Evolutionary conservation across 1,284 basidiomycete genomes (phyloP), one percentile per base, ranked within the genome.

Genomic region (Cystobasidiaceae sp.): DNA sequence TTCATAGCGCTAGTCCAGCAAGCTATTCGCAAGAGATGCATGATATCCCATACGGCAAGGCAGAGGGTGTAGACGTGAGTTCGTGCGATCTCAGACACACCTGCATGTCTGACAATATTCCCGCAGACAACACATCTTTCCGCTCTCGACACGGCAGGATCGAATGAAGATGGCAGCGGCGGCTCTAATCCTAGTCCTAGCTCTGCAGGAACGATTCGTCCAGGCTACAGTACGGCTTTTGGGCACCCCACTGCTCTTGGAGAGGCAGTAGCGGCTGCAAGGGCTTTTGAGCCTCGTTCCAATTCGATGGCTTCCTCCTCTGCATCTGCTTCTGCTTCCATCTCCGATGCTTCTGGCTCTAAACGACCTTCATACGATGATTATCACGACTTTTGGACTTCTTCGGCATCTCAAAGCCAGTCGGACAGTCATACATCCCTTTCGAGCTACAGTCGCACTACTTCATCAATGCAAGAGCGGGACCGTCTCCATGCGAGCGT

Each of bases 401-500:
- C 54, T 28, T 17, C 54, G 17, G 43, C 37, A 25, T 55, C 51
- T 8, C 51, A 55, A 55, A 55, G 51, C 32, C 54, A 56, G 21
- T 56, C 54, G 15, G 54, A 56, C 32, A 56, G 54, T 56, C 21
- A 43, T 19, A 56, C 54, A 23, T 56, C 54, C 11, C 32, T 56
- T 30, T 56, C 54, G n/a, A 56, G 54, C 28, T 56, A 56, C 32
- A 27, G 13, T 34, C 15, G 27, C 23, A 27, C 8, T 56, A 15
- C 33, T 43, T 44, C 54, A n/a, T 56, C 54, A n/a, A n/a, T n/a
- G n/a, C n/a, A n/a, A n/a, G n/a, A n/a, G n/a, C n/a, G n/a, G n/a
- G n/a, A n/a, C n/a, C n/a, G n/a, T n/a, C n/a, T n/a, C n/a, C n/a
- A n/a, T n/a, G n/a, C n/a, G n/a, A n/a, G n/a, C n/a, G n/a, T n/a